Percentiles rank a stretch among this genome's conserved stretches.
These are phyloP conservation scores for Chlorella sp. DNA, from an alignment of 139 green algal genomes.

Conservation along the genomic window DNA sequence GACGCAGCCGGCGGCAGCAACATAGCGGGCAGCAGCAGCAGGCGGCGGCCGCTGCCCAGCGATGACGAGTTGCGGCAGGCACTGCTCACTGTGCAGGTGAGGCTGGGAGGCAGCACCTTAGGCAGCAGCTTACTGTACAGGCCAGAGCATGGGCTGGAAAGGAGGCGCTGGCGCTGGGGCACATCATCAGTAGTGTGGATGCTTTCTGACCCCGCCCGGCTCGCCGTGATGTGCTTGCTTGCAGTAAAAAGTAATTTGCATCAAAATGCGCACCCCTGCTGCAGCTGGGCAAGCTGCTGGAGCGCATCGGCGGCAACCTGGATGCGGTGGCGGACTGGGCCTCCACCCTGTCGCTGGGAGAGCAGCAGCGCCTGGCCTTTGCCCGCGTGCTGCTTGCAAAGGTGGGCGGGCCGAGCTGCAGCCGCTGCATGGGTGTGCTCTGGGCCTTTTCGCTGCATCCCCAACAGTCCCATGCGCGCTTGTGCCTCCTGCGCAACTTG, in stretches of 20 bases:
- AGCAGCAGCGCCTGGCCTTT: slow-evolving; percentile 98
- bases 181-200: too few relatives aligned
- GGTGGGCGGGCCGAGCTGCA: background rate
- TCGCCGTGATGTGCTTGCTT: too few relatives aligned
- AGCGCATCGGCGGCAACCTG: slow-evolving; percentile 52
- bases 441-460: too few relatives aligned
- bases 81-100: slow-evolving; percentile 66
- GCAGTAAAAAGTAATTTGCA: too few relatives aligned
- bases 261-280: background rate
- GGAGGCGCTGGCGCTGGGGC: too few relatives aligned
- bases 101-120: too few relatives aligned
- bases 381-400: slow-evolving; percentile 65
- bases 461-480: too few relatives aligned
- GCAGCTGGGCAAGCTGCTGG: slow-evolving; percentile 42
- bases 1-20: background rate
- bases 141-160: too few relatives aligned
- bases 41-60: slow-evolving; percentile 51
- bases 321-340: slow-evolving; percentile 88
- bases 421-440: background rate
- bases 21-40: background rate
- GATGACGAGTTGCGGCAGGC: slow-evolving; percentile 76
- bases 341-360: slow-evolving; percentile 88
- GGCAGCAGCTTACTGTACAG: too few relatives aligned
- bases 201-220: too few relatives aligned
- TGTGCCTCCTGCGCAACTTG: too few relatives aligned